Base-by-base conservation (phyloP, 2,329 filamentous ascomycete genomes). In the Scolecobasidium constrictum region DNA sequence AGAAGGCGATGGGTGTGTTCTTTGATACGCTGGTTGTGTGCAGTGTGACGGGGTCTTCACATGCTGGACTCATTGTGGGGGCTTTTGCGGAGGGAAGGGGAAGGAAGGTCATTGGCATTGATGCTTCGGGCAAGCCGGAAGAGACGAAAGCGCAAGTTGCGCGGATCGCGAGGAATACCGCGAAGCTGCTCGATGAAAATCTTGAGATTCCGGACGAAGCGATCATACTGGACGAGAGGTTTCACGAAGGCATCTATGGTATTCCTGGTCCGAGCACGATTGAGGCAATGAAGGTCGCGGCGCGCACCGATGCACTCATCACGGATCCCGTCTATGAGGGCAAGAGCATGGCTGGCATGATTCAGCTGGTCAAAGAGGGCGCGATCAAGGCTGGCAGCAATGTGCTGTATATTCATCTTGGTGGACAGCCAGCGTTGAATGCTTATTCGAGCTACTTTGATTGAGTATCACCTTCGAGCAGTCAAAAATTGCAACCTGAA, bases 301-400 rank as follows among this genome's bases (percentile, higher is more conserved):
- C 81, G 0, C 58, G 65, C 46, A 83, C 75, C 1, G 82, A 86
- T 63, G 81, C 73, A 0, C 78, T 86, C 51, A 81, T 86, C 48
- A 85, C 80, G 0, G 81, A 86, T 54, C 81, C 81, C 0, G 81
- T 86, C 2, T 86, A 86, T 53, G 81, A 84, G 61, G 82, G 82
- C 1, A 86, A 86, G 71, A 82, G 76, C 50, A 62, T 86, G 57
- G 79, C 79, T 3, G 81, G 81, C 0, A 71, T 85, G 78, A 74
- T 84, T 50, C 78, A 79, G 55, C 62, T 84, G 64, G 74, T 83
- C 15, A 70, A 64, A 48, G 74, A 71, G 40, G 78, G 73, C 0
- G 74, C 79, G 56, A 77, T 85, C 45, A 58, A 61, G 3, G 69
- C 69, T 0, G 76, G 75, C n/a, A 56, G 53, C 26, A 82, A 81